Evolutionary conservation across 768 basidiomycete genomes (phyloP), one percentile per base, ranked within the genome.

Genomic region (Mycena filopes): DNA sequence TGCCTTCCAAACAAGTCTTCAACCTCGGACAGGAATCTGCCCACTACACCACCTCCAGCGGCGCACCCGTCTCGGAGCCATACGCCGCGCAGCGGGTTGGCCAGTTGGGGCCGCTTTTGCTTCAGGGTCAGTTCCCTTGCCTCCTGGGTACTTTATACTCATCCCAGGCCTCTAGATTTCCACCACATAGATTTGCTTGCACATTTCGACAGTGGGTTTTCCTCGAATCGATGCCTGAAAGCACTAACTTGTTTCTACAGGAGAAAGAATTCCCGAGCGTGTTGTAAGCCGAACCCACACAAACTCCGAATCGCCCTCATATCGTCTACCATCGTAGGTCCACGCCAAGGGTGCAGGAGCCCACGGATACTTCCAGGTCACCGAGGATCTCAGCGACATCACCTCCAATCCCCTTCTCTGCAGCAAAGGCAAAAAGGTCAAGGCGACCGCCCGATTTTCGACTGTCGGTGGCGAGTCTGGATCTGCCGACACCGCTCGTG

Each of bases 281-380:
- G 91, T 94, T 69, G 95, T 90, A 77, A 69, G 87, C 82, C 16
- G 20, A 36, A 25, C 28, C 41, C 38, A 46, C 36, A 51, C 2
- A 8, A 7, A 49, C 51, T 23, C 20, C n/a, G 15, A 70, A 83
- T 72, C 46, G 69, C 74, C 49, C 73, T 64, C 78, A 74, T 68
- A 71, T 60, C 70, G 73, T 62, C 67, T 73, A 70, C 69, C 11
- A 36, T 5, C 15, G 36, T 76, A 95, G 91, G 87, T 96, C 55
- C 95, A 96, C 74, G 94, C 95, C 67, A 97, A 95, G 77, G 96
- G 93, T 60, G 92, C 91, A 57, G 95, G 93, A 69, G 96, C 95
- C 33, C 96, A 98, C 72, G 97, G 97, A 5, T 89, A 89, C 82
- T 98, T 98, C 79, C 89, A 94, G 80, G 85, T 94, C 70, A 96